These are phyloP conservation scores for Scedosporium aurantiacum DNA, from an alignment of 2,329 filamentous ascomycete species.

Conservation along the genomic window DNA sequence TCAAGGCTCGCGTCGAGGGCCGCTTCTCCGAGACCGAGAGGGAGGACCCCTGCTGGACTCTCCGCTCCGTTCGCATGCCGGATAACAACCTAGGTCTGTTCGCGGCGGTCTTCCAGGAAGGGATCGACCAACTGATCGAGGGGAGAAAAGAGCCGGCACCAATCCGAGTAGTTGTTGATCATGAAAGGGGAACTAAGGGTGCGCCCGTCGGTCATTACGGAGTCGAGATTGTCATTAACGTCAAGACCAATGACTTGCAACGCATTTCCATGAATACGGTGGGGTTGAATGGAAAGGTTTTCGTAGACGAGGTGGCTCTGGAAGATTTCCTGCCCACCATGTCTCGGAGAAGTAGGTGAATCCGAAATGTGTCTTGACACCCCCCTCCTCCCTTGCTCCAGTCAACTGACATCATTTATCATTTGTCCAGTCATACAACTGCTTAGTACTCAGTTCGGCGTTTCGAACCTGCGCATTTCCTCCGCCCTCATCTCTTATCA, in stretches of 20 bases:
- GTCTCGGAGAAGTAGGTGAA: slow-evolving; percentile 55
- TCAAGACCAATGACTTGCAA: slow-evolving; percentile 42
- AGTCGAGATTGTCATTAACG: slow-evolving; percentile 59
- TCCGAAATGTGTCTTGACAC: background rate
- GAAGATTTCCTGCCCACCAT: slow-evolving; percentile 67
- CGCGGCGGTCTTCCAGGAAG: slow-evolving; percentile 63
- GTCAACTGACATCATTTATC: slow-evolving; percentile 21
- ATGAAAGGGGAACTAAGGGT: slow-evolving; percentile 53
- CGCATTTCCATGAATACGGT: slow-evolving; percentile 39
- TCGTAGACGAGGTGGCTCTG: slow-evolving; percentile 60
- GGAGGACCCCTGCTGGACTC: slow-evolving; percentile 69
- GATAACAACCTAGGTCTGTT: slow-evolving; percentile 49
- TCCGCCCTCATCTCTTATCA: slow-evolving; percentile 66
- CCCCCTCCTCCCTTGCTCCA: background rate
- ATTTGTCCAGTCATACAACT: slow-evolving; percentile 54
- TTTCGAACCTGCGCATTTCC: slow-evolving; percentile 52
- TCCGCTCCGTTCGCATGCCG: slow-evolving; percentile 56
- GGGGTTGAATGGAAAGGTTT: slow-evolving; percentile 60
- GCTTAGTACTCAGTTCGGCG: slow-evolving; percentile 57
- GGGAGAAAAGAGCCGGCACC: slow-evolving; percentile 57
- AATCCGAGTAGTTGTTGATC: slow-evolving; percentile 63
- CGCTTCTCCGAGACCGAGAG: slow-evolving; percentile 76
- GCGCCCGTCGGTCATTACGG: slow-evolving; percentile 56
- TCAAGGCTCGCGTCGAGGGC: slow-evolving; percentile 75
- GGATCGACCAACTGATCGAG: slow-evolving; percentile 47